Conservation (phyloP, 1,139 yeast genomes). For the Meyerozyma smithsonii region DNA sequence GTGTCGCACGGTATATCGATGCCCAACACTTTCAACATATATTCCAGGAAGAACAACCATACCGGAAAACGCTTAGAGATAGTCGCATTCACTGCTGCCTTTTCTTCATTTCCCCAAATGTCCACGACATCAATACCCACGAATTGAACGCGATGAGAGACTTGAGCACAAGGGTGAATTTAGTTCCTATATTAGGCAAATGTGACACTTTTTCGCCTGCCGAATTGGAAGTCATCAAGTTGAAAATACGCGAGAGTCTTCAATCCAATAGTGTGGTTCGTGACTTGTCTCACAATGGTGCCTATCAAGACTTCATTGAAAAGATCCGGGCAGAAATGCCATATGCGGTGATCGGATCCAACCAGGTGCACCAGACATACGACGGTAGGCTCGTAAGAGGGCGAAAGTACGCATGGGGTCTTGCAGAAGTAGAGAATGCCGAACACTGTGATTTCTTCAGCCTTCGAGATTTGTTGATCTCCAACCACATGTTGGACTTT, state of each 20-base stretch:
- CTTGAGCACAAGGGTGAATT: conserved; percentile 58
- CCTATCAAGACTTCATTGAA: conserved; percentile 20
- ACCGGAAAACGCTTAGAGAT: conserved; percentile 45
- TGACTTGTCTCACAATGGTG: conserved; percentile 43
- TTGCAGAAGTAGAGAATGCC: conserved; percentile 63
- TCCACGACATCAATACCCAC: conserved; percentile 44
- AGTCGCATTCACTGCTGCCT: conserved; percentile 72
- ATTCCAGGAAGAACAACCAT: conserved; percentile 49
- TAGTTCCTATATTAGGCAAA: conserved; percentile 74
- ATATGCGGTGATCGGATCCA: conserved; percentile 57
- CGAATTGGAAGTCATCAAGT: conserved; percentile 41
- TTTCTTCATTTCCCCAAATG: conserved; percentile 62
- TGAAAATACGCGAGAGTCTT: conserved; percentile 39
- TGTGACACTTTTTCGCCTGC: conserved; percentile 58
- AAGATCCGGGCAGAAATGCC: conserved; percentile 43
- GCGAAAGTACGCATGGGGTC: conserved; percentile 70
- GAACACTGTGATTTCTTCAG: conserved; percentile 60
- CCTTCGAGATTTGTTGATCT: conserved; percentile 49
- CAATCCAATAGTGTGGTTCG: conserved; percentile 52
- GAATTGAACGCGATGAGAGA: conserved; percentile 54
- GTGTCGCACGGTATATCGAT: conserved; percentile 8
- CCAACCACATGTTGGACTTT: conserved; percentile 55
- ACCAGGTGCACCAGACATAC: conserved; percentile 20
- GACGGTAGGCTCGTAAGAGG: conserved; percentile 49
- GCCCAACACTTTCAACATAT: conserved; percentile 14